phyloP scores from a whole-genome alignment of 2,329 filamentous ascomycete genomes.

The Fusarium sp. region DNA sequence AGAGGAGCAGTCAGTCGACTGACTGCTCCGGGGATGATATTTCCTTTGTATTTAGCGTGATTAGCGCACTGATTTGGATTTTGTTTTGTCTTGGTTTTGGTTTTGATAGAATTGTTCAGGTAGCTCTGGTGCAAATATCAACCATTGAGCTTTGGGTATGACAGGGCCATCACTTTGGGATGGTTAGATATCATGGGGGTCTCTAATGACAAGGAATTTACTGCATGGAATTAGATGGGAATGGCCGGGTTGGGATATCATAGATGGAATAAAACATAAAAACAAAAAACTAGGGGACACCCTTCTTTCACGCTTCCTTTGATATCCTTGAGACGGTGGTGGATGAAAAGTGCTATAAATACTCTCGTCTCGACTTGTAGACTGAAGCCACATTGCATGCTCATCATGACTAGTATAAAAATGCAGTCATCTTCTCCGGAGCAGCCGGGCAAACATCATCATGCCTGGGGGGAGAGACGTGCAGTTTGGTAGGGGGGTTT shows the following conservation, averaged over 20 bases:
- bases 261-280: background rate
- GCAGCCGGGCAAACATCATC: background rate
- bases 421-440: background rate
- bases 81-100: constrained; percentile 1
- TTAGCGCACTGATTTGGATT: constrained; percentile 6
- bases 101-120: constrained; percentile 22
- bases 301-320: background rate
- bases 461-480: background rate
- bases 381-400: background rate
- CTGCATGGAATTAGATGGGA: background rate
- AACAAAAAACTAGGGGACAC: background rate
- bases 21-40: background rate
- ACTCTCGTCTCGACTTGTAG: background rate
- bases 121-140: constrained; percentile 18
- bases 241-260: background rate
- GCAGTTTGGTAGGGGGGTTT: background rate
- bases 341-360: background rate
- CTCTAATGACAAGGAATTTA: background rate
- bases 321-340: background rate
- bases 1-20: background rate
- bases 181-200: constrained; percentile 10
- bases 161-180: background rate
- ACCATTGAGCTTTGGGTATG: constrained; percentile 26
- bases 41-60: constrained; percentile 30
- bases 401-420: background rate